Evolutionary conservation across 2,329 filamentous ascomycete species (phyloP).

Genomic region (Camillea tinctor): DNA sequence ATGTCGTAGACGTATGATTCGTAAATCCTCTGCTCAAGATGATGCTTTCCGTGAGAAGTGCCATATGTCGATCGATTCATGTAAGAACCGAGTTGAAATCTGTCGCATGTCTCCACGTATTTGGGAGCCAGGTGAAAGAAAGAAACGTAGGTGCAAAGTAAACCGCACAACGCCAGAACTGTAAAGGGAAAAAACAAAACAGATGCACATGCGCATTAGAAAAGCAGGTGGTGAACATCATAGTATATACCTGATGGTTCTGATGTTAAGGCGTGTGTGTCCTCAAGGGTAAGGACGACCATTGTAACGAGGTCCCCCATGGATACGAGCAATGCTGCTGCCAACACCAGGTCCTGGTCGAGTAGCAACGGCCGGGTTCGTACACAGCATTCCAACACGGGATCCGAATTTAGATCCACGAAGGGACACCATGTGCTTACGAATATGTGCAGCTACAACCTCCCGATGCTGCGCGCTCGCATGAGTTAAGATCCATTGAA

Average conservation of each 20-base stretch:
- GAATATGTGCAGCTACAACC: slow-evolving; percentile 87
- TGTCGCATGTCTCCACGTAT: slow-evolving; percentile 22
- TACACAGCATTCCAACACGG: slow-evolving; percentile 97
- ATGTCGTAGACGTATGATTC: slow-evolving; percentile 56
- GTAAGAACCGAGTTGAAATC: slow-evolving; percentile 34
- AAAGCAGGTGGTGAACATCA: slow-evolving; percentile 1
- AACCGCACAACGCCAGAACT: not conserved
- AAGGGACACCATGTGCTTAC: slow-evolving; percentile 99
- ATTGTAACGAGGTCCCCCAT: slow-evolving; percentile 57
- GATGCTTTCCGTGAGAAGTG: slow-evolving; percentile 46
- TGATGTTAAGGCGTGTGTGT: slow-evolving; percentile 7
- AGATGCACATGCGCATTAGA: slow-evolving; percentile 1
- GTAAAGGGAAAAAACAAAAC: no score
- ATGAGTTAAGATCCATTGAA: slow-evolving; percentile 95
- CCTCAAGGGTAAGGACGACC: slow-evolving; percentile 55
- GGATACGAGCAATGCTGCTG: slow-evolving; percentile 60
- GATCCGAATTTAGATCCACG: slow-evolving; percentile 98
- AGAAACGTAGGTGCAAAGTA: slow-evolving; percentile 17
- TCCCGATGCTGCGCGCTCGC: slow-evolving; percentile 86
- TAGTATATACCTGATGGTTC: slow-evolving; percentile 8
- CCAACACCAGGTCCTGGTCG: slow-evolving; percentile 83
- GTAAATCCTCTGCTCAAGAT: slow-evolving; percentile 53
- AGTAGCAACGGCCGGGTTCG: slow-evolving; percentile 86
- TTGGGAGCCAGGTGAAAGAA: slow-evolving; percentile 27
- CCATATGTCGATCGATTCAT: slow-evolving; percentile 44